Percentiles rank a stretch among this genome's conserved stretches.
Evolutionary conservation across 495 filamentous ascomycete species (phyloP).

Genomic region (Hyphodiscus hymeniophilus): DNA sequence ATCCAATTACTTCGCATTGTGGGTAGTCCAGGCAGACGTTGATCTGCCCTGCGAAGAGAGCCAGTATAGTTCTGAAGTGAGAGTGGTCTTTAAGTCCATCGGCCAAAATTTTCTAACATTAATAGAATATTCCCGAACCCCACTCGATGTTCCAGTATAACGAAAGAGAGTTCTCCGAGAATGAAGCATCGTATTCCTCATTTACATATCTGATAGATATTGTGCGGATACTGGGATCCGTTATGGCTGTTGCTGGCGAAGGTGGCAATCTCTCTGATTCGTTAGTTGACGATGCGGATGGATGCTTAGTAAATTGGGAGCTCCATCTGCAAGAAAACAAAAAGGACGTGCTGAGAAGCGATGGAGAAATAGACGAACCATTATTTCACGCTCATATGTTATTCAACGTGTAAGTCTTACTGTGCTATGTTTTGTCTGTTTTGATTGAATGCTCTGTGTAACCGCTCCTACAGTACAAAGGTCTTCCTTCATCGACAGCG

Average conservation of each 20-base stretch:
- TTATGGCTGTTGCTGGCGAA: constrained; percentile 36
- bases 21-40: constrained; percentile 34
- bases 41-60: constrained; percentile 54
- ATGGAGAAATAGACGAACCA: constrained; percentile 55
- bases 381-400: constrained; percentile 65
- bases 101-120: constrained; percentile 1
- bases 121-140: constrained; percentile 42
- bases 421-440: constrained; percentile 5
- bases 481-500: constrained; percentile 47
- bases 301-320: constrained; percentile 58
- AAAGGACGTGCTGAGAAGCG: constrained; percentile 49
- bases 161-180: constrained; percentile 40
- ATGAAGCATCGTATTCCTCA: constrained; percentile 45
- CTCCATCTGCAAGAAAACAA: constrained; percentile 59
- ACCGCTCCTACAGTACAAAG: neutral
- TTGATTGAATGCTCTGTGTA: neutral
- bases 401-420: constrained; percentile 30
- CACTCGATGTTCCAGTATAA: constrained; percentile 48
- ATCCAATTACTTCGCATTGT: constrained; percentile 25
- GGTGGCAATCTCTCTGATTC: constrained; percentile 6
- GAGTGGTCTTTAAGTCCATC: constrained; percentile 13
- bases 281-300: constrained; percentile 45
- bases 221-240: constrained; percentile 53
- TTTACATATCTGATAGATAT: constrained; percentile 54
- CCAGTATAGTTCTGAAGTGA: constrained; percentile 45